phyloP scores from a whole-genome alignment of 371 early-diverging fungal genomes.

The Rozella allomycis region DNA sequence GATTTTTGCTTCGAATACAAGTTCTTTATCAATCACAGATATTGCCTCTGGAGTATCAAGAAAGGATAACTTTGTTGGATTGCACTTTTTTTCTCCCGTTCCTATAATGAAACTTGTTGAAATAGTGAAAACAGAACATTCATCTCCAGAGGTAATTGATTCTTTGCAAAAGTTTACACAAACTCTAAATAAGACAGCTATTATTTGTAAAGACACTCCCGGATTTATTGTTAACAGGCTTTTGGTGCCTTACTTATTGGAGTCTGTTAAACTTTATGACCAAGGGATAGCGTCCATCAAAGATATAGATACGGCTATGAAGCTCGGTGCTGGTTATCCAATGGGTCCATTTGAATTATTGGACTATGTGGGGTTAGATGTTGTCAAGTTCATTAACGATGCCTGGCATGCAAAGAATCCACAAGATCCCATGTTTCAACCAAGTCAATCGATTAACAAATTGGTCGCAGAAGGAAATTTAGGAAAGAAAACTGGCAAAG shows the following conservation, averaged over 20 bases:
- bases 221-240: slow-evolving; percentile 93
- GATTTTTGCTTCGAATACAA: slow-evolving; percentile 78
- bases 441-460: slow-evolving; percentile 40
- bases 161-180: slow-evolving; percentile 38
- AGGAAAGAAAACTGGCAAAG: slow-evolving; percentile 73
- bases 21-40: slow-evolving; percentile 54
- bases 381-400: slow-evolving; percentile 74
- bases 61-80: slow-evolving; percentile 41
- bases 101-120: slow-evolving; percentile 94
- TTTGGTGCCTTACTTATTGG: slow-evolving; percentile 86
- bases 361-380: slow-evolving; percentile 86
- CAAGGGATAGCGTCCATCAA: slow-evolving; percentile 63
- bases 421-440: slow-evolving; percentile 21
- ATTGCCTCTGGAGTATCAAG: slow-evolving; percentile 51
- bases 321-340: slow-evolving; percentile 90
- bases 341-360: slow-evolving; percentile 90
- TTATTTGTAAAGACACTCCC: slow-evolving; percentile 87
- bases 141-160: slow-evolving; percentile 33
- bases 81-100: slow-evolving; percentile 92
- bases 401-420: slow-evolving; percentile 20
- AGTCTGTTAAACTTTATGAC: slow-evolving; percentile 68
- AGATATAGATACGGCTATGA: slow-evolving; percentile 91
- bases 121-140: slow-evolving; percentile 50
- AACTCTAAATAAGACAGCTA: slow-evolving; percentile 60
- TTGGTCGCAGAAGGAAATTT: slow-evolving; percentile 48